These are phyloP conservation scores for Trametes villosa DNA, from an alignment of 768 basidiomycete species.

Conservation along the genomic window DNA sequence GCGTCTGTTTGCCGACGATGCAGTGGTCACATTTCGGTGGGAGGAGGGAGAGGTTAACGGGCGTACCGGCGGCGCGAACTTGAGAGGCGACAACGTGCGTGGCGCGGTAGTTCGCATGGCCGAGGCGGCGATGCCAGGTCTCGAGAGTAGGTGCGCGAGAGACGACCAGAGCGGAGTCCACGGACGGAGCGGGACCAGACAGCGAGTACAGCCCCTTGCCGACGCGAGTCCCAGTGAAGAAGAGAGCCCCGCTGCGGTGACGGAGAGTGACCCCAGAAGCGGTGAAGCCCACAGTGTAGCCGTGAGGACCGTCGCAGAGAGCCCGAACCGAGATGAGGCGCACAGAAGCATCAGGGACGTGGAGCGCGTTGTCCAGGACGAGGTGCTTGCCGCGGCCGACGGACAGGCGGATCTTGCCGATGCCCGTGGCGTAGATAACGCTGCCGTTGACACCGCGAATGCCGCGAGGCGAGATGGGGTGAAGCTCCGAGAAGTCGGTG, in stretches of 20 bases:
- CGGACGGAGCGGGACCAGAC: background rate
- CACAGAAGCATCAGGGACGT: conserved; percentile 22
- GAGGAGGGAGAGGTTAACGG: conserved; percentile 18
- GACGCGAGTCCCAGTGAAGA: background rate
- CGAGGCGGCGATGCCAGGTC: conserved; percentile 33
- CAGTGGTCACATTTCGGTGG: conserved; percentile 32
- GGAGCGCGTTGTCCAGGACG: conserved; percentile 20
- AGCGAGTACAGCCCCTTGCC: conserved; percentile 4
- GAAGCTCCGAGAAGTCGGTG: conserved; percentile 32
- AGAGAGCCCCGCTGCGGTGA: background rate
- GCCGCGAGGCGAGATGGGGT: conserved; percentile 26
- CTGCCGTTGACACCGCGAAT: conserved; percentile 37
- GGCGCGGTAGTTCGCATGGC: conserved; percentile 29
- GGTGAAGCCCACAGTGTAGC: conserved; percentile 2
- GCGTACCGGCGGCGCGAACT: conserved; percentile 28
- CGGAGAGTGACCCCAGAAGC: background rate
- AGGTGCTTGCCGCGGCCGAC: conserved; percentile 21
- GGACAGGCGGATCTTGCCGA: conserved; percentile 31
- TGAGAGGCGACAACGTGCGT: conserved; percentile 20
- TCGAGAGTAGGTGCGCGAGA: conserved; percentile 9
- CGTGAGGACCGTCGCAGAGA: conserved; percentile 9
- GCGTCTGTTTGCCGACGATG: conserved; percentile 45
- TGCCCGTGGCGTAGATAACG: conserved; percentile 29
- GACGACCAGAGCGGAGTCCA: background rate
- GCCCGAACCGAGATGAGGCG: conserved; percentile 18